Base-by-base conservation (phyloP, 441 rosid species). In the Mallotus repandus region DNA sequence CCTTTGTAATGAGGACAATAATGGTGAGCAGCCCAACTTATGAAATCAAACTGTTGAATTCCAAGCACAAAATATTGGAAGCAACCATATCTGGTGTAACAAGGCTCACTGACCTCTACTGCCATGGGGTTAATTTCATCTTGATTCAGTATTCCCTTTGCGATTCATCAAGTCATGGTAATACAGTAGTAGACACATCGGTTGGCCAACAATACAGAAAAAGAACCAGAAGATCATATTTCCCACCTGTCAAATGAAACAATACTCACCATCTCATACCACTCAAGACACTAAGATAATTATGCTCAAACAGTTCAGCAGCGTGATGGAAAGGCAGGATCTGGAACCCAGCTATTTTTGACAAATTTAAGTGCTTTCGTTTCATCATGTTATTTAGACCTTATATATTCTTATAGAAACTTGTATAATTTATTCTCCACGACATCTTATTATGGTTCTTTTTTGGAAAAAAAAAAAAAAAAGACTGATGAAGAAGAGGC, bases 141-240 rank as follows among this genome's bases (percentile, higher is more conserved):
- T 53, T 77, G 71, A 78, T 71, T 77, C 73, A 25, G 72, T 67
- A 8, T 66, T 61, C 73, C 87, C 94, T 69, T 84, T 87, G 64
- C 97, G 91, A 77, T 96, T 96, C 94, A 96, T 92, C 84, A 92
- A 72, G 80, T 96, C 99, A 12, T 96, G 99, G 77, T 96, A 96
- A 76, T 94, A 96, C 41, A 96, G 84, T 76, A 96, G 98, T 58
- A 89, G 82, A 72, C 96, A 89, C 98, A 91, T 94, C 0, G 99
- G 99, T 80, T 96, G 99, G 56, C 98, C 99, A 53, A 96, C 84
- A 55, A 96, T 96, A 92, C 98, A 83, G 86, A 96, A 96, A 55
- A 83, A 66, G 81, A 86, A 88, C 99, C 99, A 96, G 88, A 96
- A 96, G 63, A 92, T 77, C 94, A 96, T 92, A 74, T 94, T 96